A percentile compares a stretch with the other conserved stretches of the same genome.
Evolutionary conservation across 2,329 filamentous ascomycete species (phyloP).

Genomic region (Trichoderma koningii): DNA sequence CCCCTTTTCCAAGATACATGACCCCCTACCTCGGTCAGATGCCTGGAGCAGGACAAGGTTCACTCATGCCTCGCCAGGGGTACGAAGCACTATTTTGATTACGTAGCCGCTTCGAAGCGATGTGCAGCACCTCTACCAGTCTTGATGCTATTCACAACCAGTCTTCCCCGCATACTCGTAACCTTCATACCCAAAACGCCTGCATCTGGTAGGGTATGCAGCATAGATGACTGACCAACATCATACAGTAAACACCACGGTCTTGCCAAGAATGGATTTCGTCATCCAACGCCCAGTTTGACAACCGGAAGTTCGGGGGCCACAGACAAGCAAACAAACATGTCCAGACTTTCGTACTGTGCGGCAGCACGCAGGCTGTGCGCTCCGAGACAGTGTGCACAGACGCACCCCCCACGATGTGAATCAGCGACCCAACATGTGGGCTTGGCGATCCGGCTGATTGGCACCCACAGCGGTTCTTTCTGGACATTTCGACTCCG

Average conservation of each 20-base stretch:
- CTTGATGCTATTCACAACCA: background rate
- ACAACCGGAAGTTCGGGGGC: conserved; percentile 17
- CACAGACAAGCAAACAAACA: conserved; percentile 12
- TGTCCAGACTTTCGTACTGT: background rate
- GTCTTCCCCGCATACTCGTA: background rate
- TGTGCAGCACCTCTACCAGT: background rate
- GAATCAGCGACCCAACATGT: conserved; percentile 8
- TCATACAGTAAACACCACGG: background rate
- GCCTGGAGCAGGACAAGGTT: too few species aligned
- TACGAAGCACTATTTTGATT: too few species aligned
- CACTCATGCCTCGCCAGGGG: too few species aligned
- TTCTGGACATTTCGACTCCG: background rate
- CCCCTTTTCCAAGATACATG: too few species aligned
- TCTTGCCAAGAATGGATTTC: conserved; percentile 13
- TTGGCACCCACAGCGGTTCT: conserved; percentile 11
- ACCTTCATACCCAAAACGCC: background rate
- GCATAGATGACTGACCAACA: background rate
- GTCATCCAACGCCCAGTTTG: conserved; percentile 3
- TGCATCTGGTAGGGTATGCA: background rate
- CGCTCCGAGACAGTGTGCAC: conserved; percentile 9
- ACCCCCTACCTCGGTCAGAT: too few species aligned
- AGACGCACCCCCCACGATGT: background rate
- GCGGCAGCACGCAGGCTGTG: background rate
- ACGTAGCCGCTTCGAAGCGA: too few species aligned
- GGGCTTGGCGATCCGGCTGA: conserved; percentile 23